A percentile compares a stretch with the other conserved stretches of the same genome.
Evolutionary conservation across 257 asterid genomes (phyloP).

Genomic region (Lycium ferocissimum): DNA sequence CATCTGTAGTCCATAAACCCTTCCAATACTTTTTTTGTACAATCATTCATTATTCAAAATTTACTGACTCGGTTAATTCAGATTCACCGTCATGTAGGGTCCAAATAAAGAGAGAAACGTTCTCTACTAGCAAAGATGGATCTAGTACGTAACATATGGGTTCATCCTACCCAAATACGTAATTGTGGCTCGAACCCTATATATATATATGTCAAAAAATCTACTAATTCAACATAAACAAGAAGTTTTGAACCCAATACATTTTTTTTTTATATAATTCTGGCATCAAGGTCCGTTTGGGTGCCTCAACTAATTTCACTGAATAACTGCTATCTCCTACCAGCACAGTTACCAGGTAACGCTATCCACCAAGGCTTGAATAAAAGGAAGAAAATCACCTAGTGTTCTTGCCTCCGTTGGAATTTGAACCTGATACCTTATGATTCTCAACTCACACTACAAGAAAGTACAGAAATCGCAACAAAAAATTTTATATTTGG

Average conservation of each 20-base stretch:
- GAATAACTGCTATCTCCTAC: neutral
- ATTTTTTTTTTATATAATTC: too few relatives aligned
- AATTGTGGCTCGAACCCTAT: too few relatives aligned
- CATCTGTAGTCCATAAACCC: constrained; percentile 28
- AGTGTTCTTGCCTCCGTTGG: neutral
- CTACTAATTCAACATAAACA: too few relatives aligned
- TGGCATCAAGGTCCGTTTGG: too few relatives aligned
- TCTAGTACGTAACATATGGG: too few relatives aligned
- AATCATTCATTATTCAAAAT: too few relatives aligned
- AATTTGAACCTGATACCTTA: neutral
- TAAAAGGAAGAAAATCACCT: neutral
- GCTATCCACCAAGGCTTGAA: neutral
- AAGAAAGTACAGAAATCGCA: too few relatives aligned
- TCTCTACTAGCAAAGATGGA: neutral
- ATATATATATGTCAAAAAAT: too few relatives aligned
- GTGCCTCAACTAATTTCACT: neutral
- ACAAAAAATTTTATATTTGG: too few relatives aligned
- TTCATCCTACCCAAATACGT: too few relatives aligned
- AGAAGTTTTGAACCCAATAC: too few relatives aligned
- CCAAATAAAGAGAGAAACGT: neutral
- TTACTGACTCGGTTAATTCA: neutral
- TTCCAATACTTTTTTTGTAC: neutral
- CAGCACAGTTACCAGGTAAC: neutral
- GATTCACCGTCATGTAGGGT: fast-evolving
- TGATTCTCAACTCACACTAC: neutral